phyloP scores from a whole-genome alignment of 23 red algal species.

The Pyropia haitanensis region DNA sequence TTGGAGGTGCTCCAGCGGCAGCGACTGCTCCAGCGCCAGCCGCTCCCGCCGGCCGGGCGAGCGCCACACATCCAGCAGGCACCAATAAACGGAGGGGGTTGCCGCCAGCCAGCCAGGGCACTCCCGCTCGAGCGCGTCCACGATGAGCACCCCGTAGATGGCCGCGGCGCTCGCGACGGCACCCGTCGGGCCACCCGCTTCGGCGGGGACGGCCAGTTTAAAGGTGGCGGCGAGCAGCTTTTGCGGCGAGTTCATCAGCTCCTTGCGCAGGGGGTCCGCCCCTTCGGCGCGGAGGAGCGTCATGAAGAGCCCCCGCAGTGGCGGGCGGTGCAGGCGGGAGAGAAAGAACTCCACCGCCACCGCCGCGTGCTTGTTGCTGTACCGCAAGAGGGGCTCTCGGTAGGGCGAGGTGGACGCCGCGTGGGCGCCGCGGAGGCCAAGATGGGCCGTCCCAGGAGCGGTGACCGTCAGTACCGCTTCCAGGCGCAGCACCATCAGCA shows the following conservation, averaged over 20 bases:
- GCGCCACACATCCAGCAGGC: conserved; percentile 52
- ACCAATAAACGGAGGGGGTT: conserved; percentile 28
- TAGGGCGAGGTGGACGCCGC: conserved; percentile 76
- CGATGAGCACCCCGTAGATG: conserved; percentile 33
- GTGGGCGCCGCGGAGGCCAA: conserved; percentile 34
- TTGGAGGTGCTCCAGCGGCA: conserved; percentile 28
- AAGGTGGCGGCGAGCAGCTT: conserved; percentile 22
- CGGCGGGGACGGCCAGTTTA: background rate
- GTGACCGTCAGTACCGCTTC: conserved; percentile 54
- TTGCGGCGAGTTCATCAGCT: conserved; percentile 42
- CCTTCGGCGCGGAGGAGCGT: conserved; percentile 42
- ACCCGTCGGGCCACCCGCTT: background rate
- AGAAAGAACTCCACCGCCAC: conserved; percentile 58
- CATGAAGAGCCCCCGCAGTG: conserved; percentile 57
- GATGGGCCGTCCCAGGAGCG: conserved; percentile 57
- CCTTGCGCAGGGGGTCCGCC: conserved; percentile 29
- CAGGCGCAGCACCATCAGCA: conserved; percentile 60
- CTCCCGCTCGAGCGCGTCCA: conserved; percentile 40
- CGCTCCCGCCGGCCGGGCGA: conserved; percentile 30
- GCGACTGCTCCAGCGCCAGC: conserved; percentile 48
- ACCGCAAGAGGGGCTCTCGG: conserved; percentile 74
- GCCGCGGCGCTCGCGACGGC: conserved; percentile 4
- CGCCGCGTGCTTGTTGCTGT: conserved; percentile 56
- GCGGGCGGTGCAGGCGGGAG: conserved; percentile 17
- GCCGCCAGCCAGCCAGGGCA: conserved; percentile 52